A percentile compares a stretch with the other conserved stretches of the same genome.
Conservation (phyloP, 495 filamentous ascomycete genomes). For the Hyaloscypha hepaticicola region DNA sequence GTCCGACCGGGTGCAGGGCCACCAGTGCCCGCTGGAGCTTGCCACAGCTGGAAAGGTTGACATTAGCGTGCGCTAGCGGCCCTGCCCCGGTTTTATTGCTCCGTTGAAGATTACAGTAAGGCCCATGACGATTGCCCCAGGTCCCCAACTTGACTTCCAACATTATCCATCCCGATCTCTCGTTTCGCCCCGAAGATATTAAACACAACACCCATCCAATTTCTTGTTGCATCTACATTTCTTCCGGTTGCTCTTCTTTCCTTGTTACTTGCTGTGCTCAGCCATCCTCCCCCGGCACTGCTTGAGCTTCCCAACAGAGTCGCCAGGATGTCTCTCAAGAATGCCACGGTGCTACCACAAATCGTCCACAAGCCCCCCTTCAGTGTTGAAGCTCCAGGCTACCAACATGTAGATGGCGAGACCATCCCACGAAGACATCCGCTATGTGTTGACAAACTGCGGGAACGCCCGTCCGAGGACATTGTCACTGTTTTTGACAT, state of each 20-base stretch:
- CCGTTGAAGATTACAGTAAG: background rate
- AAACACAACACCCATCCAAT: background rate
- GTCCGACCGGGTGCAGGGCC: background rate
- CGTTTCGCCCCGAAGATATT: background rate
- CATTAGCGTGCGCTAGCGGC: background rate
- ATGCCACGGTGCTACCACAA: slow-evolving; percentile 60
- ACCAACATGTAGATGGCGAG: slow-evolving; percentile 74
- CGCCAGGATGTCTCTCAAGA: slow-evolving; percentile 42
- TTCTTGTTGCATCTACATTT: background rate
- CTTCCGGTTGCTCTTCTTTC: background rate
- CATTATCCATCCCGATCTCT: background rate
- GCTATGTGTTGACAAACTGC: slow-evolving; percentile 65
- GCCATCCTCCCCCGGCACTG: no score
- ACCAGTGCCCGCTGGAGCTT: background rate
- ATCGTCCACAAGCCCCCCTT: slow-evolving; percentile 65
- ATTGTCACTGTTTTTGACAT: slow-evolving; percentile 87
- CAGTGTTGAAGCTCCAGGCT: slow-evolving; percentile 75
- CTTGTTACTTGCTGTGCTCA: background rate
- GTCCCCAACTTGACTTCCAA: background rate
- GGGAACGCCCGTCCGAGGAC: slow-evolving; percentile 62
- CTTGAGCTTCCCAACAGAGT: slow-evolving; percentile 24
- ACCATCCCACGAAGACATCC: slow-evolving; percentile 86
- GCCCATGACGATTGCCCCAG: background rate
- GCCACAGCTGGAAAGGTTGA: background rate
- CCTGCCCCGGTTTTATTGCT: background rate